Conservation (phyloP, 345 rosid genomes). For the Erodium maritimum region DNA sequence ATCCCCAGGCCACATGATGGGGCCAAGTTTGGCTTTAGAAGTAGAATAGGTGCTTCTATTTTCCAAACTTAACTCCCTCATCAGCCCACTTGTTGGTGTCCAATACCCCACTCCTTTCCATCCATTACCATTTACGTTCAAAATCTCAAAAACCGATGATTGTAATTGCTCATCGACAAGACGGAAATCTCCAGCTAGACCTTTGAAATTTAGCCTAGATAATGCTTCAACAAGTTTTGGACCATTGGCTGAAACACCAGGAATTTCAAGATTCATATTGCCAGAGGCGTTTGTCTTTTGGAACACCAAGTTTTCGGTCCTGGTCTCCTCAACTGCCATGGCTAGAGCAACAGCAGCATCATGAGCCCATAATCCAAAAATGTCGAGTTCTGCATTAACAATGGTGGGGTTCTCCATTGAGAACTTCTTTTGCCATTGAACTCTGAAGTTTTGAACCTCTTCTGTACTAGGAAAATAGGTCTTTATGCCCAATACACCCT, state of each 20-base stretch:
- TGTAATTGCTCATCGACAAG: slow-evolving; percentile 9
- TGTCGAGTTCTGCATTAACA: slow-evolving; percentile 8
- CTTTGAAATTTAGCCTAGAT: slow-evolving; percentile 11
- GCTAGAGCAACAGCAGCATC: slow-evolving; percentile 22
- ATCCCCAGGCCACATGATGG: not conserved
- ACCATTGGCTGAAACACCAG: slow-evolving; percentile 2
- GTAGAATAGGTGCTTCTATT: not conserved
- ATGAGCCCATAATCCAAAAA: slow-evolving; percentile 19
- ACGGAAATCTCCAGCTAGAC: slow-evolving; percentile 22
- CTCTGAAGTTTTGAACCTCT: slow-evolving; percentile 21
- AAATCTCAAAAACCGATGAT: slow-evolving; percentile 19
- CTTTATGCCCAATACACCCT: not conserved
- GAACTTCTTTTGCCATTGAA: slow-evolving; percentile 14
- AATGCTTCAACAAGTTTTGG: slow-evolving; percentile 10
- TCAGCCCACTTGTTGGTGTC: not conserved
- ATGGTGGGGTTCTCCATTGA: not conserved
- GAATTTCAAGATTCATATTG: not conserved
- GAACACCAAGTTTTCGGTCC: not conserved
- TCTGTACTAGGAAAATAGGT: slow-evolving; percentile 6
- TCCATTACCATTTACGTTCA: slow-evolving; percentile 19
- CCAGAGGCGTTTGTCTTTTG: not conserved
- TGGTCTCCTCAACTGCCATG: slow-evolving; percentile 14
- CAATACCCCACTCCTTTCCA: not conserved
- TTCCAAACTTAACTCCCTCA: not conserved
- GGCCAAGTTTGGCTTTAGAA: not conserved